Evolutionary conservation across 2,329 filamentous ascomycete species (phyloP), one percentile per base, ranked within the genome.

Genomic region (Microcyclosporella mali): DNA sequence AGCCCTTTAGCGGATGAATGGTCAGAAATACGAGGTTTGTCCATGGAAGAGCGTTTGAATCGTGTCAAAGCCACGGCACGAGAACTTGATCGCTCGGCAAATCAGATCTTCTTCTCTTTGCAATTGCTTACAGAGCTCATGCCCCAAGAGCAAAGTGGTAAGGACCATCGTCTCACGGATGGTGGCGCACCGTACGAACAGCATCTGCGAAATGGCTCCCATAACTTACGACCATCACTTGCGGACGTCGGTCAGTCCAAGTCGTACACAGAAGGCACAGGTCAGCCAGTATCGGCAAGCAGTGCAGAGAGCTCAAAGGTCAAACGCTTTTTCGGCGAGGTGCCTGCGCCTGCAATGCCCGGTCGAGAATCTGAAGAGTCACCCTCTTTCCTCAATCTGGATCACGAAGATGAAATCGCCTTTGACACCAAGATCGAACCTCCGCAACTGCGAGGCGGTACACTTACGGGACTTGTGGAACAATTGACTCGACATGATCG

Each of bases 401-500:
- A 97, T 58, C 79, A 90, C 54, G 88, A 95, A 62, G 77, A 81
- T 38, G 92, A 97, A 57, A 82, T 98, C 2, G 84, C 86, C 2
- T 95, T 90, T 70, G 92, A 97, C 61, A 75, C 75, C 45, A 97
- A 95, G 66, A 70, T 73, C n/a, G 75, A 81, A 21, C 79, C 82
- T 2, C 81, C 85, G 17, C 77, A 82, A 21, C 77, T 98, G 45
- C 92, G 89, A 64, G 92, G 90, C 53, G 92, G 92, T 35, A 94
- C 90, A 1, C 69, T 98, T 15, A 75, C 87, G 21, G 92, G 86
- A 3, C 72, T 98, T 44, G 92, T 95, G 4, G 92, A 97, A 65
- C 90, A 97, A 60, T 75, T 98, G 33, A 98, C 92, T 12, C 81
- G 92, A 37, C 92, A 98, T 61, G 92, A 98, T 68, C 92, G 94